phyloP scores from a whole-genome alignment of 495 filamentous ascomycete species.

The Lasiosphaeris hirsuta region DNA sequence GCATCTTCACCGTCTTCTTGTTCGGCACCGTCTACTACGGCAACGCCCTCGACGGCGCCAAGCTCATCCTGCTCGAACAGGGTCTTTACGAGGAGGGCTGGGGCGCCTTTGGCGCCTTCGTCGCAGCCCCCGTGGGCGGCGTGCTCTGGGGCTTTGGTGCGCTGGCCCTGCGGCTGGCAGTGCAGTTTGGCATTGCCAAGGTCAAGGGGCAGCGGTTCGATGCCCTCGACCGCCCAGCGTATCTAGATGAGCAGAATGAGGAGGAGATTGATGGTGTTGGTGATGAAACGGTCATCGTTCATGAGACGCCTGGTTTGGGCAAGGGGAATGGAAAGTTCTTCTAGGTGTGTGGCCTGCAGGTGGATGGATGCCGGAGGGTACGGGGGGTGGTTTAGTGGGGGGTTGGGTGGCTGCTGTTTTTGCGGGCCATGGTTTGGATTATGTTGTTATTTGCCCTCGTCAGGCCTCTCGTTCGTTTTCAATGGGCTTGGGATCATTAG shows the following conservation, averaged over 20 bases:
- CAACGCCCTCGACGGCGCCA: slow-evolving; percentile 56
- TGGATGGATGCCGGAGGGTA: not conserved
- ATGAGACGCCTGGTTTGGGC: slow-evolving; percentile 29
- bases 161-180: slow-evolving; percentile 49
- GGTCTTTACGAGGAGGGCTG: slow-evolving; percentile 70
- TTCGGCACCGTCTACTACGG: slow-evolving; percentile 70
- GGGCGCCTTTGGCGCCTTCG: slow-evolving; percentile 75
- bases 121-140: slow-evolving; percentile 70
- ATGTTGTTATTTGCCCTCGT: too few relatives aligned
- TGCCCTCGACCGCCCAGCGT: slow-evolving; percentile 56
- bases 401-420: not conserved
- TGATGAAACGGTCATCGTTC: slow-evolving; percentile 24
- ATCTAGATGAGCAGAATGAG: slow-evolving; percentile 13
- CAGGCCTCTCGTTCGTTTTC: too few relatives aligned
- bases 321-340: slow-evolving; percentile 54
- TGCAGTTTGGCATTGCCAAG: slow-evolving; percentile 52
- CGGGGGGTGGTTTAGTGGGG: not conserved
- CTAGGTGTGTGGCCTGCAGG: slow-evolving; percentile 12
- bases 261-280: slow-evolving; percentile 27
- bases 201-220: slow-evolving; percentile 53
- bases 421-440: too few relatives aligned
- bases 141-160: slow-evolving; percentile 65
- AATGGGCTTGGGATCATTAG: too few relatives aligned
- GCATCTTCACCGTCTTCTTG: slow-evolving; percentile 69
- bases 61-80: slow-evolving; percentile 64